phyloP scores from a whole-genome alignment of 495 filamentous ascomycete species.

The Aspergillus egyptiacus region DNA sequence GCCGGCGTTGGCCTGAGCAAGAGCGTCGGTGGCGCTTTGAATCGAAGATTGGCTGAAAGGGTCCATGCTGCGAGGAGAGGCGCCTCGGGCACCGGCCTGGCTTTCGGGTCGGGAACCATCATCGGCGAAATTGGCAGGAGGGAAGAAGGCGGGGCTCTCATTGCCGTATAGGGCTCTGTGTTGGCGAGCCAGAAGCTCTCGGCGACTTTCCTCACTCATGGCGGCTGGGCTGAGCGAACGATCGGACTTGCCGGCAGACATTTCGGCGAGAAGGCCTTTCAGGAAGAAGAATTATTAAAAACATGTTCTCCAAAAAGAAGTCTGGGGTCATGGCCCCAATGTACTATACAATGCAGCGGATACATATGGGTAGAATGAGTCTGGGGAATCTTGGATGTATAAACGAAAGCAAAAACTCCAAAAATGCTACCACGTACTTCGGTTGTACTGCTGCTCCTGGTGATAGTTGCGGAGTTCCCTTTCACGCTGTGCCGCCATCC shows the following conservation, averaged over 20 bases:
- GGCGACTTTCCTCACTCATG: conserved; percentile 93
- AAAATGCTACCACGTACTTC: conserved; percentile 70
- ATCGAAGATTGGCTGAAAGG: conserved; percentile 49
- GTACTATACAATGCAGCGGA: conserved; percentile 47
- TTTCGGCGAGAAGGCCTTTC: conserved; percentile 74
- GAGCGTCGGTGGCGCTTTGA: conserved; percentile 32
- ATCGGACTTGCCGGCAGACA: conserved; percentile 79
- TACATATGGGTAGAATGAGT: conserved; percentile 33
- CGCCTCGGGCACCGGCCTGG: conserved; percentile 49
- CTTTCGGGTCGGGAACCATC: conserved; percentile 57
- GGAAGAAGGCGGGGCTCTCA: conserved; percentile 57
- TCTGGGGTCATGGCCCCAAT: conserved; percentile 28
- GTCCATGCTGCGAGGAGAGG: conserved; percentile 60
- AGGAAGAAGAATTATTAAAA: conserved; percentile 43
- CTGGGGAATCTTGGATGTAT: conserved; percentile 32
- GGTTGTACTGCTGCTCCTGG: conserved; percentile 99
- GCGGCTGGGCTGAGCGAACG: conserved; percentile 85
- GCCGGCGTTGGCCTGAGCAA: conserved; percentile 29
- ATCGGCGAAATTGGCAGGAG: conserved; percentile 54
- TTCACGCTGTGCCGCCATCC: conserved; percentile 97
- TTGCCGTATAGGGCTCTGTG: conserved; percentile 85
- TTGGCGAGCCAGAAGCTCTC: conserved; percentile 92
- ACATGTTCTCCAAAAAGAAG: conserved; percentile 33
- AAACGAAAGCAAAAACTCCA: conserved; percentile 22
- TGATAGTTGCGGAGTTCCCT: conserved; percentile 99